Evolutionary conservation across 306 rosid genomes (phyloP).

Genomic region (Castanea crenata): DNA sequence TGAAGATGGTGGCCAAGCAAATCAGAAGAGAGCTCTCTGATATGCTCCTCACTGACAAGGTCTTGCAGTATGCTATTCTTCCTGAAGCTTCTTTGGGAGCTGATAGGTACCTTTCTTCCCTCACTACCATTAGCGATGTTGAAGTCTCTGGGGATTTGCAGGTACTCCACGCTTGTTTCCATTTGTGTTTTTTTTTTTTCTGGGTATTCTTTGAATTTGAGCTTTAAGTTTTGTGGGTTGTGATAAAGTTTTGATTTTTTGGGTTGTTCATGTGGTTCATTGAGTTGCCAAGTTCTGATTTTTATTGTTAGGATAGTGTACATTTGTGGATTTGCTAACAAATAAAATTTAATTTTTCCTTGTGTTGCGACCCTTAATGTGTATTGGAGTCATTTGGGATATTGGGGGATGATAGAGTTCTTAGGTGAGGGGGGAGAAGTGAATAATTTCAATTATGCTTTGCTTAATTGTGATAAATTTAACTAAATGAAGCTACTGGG

Average conservation of each 20-base stretch:
- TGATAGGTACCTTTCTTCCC: constrained; percentile 79
- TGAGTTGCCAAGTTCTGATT: not conserved
- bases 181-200: not conserved
- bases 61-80: constrained; percentile 68
- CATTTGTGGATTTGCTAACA: not conserved
- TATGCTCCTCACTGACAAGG: constrained; percentile 82
- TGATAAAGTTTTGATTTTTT: not conserved
- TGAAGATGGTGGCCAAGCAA: constrained; percentile 95
- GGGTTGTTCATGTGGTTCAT: no score
- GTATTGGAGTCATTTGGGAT: not conserved
- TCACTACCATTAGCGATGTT: constrained; percentile 84
- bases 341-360: not conserved
- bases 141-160: constrained; percentile 86
- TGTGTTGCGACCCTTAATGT: not conserved
- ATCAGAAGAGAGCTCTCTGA: constrained; percentile 84
- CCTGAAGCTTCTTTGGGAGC: constrained; percentile 96
- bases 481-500: not conserved
- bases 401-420: not conserved
- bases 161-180: constrained; percentile 33
- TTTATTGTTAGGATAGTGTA: not conserved
- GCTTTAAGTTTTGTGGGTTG: not conserved
- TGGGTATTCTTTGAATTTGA: not conserved
- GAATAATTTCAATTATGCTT: not conserved
- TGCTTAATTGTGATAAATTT: not conserved
- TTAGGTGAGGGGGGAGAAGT: not conserved